These are phyloP conservation scores for Phytopythium ostracodes DNA, from an alignment of 352 stramenopile genomes.

Conservation along the genomic window DNA sequence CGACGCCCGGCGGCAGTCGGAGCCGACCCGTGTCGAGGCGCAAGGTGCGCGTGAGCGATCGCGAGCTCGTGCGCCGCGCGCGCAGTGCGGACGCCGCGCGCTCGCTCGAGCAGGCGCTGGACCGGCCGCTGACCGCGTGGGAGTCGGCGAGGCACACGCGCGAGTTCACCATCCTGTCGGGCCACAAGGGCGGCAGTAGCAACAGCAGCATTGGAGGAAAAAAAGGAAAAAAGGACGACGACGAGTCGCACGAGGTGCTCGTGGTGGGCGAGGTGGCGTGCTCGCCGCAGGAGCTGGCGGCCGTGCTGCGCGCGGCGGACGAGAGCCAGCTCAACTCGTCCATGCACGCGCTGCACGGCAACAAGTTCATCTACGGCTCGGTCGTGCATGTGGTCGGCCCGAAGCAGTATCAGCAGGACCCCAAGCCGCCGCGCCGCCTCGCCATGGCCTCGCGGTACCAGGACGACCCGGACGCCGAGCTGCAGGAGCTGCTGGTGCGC, in stretches of 20 bases:
- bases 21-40: not conserved
- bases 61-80: slow-evolving; percentile 24
- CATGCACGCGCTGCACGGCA: slow-evolving; percentile 35
- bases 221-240: slow-evolving; percentile 5
- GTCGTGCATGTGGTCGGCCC: slow-evolving; percentile 27
- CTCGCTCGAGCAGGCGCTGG: slow-evolving; percentile 18
- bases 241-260: slow-evolving; percentile 20
- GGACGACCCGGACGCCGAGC: not conserved
- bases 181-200: slow-evolving; percentile 4
- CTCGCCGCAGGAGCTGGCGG: slow-evolving; percentile 22
- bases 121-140: slow-evolving; percentile 18
- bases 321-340: slow-evolving; percentile 31
- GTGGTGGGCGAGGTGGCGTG: slow-evolving; percentile 23
- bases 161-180: slow-evolving; percentile 24
- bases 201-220: not conserved
- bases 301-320: slow-evolving; percentile 15
- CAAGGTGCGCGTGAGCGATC: slow-evolving; percentile 21
- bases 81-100: slow-evolving; percentile 8
- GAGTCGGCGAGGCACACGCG: slow-evolving; percentile 5
- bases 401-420: slow-evolving; percentile 3
- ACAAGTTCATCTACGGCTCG: slow-evolving; percentile 45
- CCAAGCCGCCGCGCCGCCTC: not conserved
- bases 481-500: not conserved
- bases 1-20: not conserved
- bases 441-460: too few species aligned